Percentiles rank a stretch among this genome's conserved stretches.
phyloP scores from a whole-genome alignment of 805 yeast species.

The Scheffersomyces stipitis region DNA sequence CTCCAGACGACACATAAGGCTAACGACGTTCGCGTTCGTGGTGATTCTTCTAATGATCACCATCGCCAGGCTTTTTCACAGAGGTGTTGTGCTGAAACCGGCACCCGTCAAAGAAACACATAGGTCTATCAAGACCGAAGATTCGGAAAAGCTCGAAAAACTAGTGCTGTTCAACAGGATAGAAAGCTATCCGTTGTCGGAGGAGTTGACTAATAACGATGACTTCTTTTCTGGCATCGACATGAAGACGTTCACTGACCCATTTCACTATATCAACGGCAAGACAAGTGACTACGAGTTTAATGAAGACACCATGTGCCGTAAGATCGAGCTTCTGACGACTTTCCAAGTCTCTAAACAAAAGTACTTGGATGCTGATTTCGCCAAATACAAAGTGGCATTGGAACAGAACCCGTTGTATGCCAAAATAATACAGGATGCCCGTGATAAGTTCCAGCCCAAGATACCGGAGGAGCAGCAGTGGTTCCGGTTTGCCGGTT shows the following conservation, averaged over 20 bases:
- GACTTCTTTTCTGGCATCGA: slow-evolving; percentile 1
- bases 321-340: slow-evolving; percentile 9
- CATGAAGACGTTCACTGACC: slow-evolving; percentile 18
- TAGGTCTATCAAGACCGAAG: no score
- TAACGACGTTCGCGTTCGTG: no score
- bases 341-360: slow-evolving; percentile 14
- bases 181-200: slow-evolving; percentile 7
- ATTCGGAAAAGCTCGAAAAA: slow-evolving; percentile 4
- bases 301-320: slow-evolving; percentile 13
- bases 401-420: slow-evolving; percentile 9
- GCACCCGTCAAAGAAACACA: no score
- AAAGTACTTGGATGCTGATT: slow-evolving; percentile 16
- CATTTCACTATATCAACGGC: slow-evolving; percentile 7
- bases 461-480: slow-evolving; percentile 15
- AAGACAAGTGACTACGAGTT: slow-evolving; percentile 8
- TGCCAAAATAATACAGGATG: slow-evolving; percentile 13
- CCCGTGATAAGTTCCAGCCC: slow-evolving; percentile 15
- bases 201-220: slow-evolving; percentile 1
- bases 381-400: slow-evolving; percentile 9
- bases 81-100: no score
- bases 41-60: no score
- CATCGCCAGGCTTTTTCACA: no score
- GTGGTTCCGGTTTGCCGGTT: slow-evolving; percentile 23
- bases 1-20: no score
- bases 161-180: slow-evolving; percentile 1